These are phyloP conservation scores for Macrophomina phaseolina DNA, from an alignment of 2,329 filamentous ascomycete species.

Conservation along the genomic window DNA sequence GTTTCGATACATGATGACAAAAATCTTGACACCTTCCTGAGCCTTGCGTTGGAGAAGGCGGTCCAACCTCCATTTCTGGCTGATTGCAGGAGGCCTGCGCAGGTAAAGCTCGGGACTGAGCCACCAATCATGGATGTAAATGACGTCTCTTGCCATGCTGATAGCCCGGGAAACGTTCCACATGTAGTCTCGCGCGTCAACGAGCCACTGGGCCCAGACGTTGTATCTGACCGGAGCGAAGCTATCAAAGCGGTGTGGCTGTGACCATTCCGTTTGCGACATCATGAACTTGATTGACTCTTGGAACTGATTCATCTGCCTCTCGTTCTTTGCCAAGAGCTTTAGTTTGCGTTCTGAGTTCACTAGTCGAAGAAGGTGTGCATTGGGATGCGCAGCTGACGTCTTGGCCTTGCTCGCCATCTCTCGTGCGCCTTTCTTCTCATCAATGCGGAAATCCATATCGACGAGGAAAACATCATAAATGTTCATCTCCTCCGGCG, in stretches of 20 bases:
- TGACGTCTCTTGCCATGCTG: slow-evolving; percentile 95
- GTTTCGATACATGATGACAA: slow-evolving; percentile 97
- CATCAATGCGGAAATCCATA: slow-evolving; percentile 79
- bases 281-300: slow-evolving; percentile 90
- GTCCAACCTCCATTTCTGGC: slow-evolving; percentile 96
- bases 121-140: slow-evolving; percentile 99
- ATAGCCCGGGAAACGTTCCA: slow-evolving; percentile 98
- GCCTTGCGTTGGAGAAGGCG: slow-evolving; percentile 92
- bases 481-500: slow-evolving; percentile 97
- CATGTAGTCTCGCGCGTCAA: slow-evolving; percentile 98
- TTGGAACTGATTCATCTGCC: slow-evolving; percentile 88
- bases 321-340: slow-evolving; percentile 87
- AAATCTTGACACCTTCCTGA: slow-evolving; percentile 93
- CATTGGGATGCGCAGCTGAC: slow-evolving; percentile 66
- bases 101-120: slow-evolving; percentile 95
- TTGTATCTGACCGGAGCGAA: slow-evolving; percentile 88
- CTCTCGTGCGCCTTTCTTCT: slow-evolving; percentile 65
- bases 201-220: slow-evolving; percentile 93
- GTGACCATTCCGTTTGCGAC: slow-evolving; percentile 79
- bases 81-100: slow-evolving; percentile 90
- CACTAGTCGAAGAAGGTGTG: slow-evolving; percentile 85
- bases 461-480: slow-evolving; percentile 99
- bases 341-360: slow-evolving; percentile 94
- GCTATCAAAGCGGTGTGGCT: slow-evolving; percentile 85
- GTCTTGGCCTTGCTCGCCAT: slow-evolving; percentile 70